Conservation (phyloP, 257 asterid genomes). For the Leptodermis oblonga region DNA sequence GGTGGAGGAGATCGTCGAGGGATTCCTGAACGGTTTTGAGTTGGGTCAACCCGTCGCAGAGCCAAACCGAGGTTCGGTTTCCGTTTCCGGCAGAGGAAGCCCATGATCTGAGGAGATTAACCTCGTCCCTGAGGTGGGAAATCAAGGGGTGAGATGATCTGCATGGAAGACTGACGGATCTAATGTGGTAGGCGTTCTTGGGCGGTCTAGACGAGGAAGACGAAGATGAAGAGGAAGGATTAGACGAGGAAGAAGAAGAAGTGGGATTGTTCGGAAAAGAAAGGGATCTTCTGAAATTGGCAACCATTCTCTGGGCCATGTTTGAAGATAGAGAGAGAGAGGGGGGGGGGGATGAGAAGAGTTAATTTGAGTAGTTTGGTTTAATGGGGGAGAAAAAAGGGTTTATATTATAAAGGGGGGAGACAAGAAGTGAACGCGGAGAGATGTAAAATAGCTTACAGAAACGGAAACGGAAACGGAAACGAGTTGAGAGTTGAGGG, state of each 20-base stretch:
- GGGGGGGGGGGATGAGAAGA: no score
- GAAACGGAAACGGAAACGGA: no score
- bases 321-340: constrained; percentile 4
- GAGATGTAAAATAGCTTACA: no score
- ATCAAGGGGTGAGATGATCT: constrained; percentile 51
- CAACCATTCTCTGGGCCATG: constrained; percentile 72
- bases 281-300: constrained; percentile 66
- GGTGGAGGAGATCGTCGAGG: constrained; percentile 75
- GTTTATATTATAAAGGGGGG: no score
- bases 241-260: neutral
- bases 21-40: constrained; percentile 63
- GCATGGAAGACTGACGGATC: constrained; percentile 85
- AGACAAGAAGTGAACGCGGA: neutral
- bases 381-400: constrained; percentile 2
- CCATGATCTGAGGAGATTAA: constrained; percentile 45
- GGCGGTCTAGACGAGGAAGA: constrained; percentile 22
- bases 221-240: constrained; percentile 28
- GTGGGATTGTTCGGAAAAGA: constrained; percentile 64
- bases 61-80: constrained; percentile 43
- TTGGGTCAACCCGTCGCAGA: constrained; percentile 50
- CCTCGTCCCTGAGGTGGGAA: constrained; percentile 54
- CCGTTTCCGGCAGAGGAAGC: constrained; percentile 18
- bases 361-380: no score
- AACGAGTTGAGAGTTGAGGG: no score
- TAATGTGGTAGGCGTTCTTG: constrained; percentile 47